These are phyloP conservation scores for Puccinia horiana DNA, from an alignment of 1,284 basidiomycete genomes.

Conservation along the genomic window DNA sequence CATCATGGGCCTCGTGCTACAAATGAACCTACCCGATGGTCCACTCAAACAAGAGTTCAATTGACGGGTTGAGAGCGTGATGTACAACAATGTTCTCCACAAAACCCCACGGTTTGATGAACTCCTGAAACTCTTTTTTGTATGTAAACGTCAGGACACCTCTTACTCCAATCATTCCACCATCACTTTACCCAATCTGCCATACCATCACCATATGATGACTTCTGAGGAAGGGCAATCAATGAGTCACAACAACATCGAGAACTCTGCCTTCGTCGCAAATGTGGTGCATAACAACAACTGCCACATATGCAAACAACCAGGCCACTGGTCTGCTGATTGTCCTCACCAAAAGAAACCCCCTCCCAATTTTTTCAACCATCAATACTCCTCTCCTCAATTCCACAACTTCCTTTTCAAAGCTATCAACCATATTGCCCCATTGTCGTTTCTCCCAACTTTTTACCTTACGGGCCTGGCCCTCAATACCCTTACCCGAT, in stretches of 20 bases:
- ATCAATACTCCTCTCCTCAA: not conserved
- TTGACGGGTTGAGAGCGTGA: not conserved
- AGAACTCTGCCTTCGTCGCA: no score
- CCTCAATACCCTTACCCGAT: not conserved
- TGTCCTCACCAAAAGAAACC: not conserved
- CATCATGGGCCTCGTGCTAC: not conserved
- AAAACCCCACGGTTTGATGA: not conserved
- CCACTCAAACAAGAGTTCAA: not conserved
- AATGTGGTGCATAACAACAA: not conserved
- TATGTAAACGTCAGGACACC: not conserved
- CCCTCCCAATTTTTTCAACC: not conserved
- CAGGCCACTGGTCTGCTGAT: not conserved
- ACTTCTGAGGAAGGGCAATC: no score
- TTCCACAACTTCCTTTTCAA: not conserved
- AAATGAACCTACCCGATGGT: not conserved
- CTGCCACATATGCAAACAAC: constrained; percentile 14
- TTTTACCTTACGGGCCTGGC: not conserved
- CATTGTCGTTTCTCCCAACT: constrained; percentile 3
- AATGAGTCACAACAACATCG: no score
- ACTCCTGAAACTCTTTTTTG: not conserved
- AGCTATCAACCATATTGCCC: not conserved
- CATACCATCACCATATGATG: no score
- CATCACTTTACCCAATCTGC: no score
- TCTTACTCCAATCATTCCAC: not conserved
- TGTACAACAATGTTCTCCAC: not conserved